Base-by-base conservation (phyloP, 306 rosid genomes). In the Lithocarpus polystachyus region DNA sequence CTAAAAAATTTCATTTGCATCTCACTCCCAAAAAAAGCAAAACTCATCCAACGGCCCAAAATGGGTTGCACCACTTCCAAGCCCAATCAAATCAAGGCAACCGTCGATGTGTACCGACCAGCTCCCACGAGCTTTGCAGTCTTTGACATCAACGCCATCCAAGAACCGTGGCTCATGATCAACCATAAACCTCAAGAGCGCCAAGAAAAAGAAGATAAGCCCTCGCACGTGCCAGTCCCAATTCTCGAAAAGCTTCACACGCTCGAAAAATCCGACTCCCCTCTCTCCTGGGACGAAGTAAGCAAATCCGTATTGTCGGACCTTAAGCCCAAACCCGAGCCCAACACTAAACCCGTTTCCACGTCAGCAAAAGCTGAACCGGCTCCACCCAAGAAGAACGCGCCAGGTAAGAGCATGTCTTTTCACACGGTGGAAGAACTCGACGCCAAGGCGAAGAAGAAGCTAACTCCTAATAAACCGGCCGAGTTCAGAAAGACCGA, bases 61-160 rank as follows among this genome's bases (percentile, higher is more conserved):
- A 92, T 95, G 99, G 99, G 99, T 0, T 92, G 99, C 31, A 79
- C 85, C 22, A 81, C 97, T 17, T 95, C 99, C 1, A 91, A 89
- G 77, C 75, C 97, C 2, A 90, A 88, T 77, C 78, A 76, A 31
- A 43, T 90, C 2, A 90, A 94, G 11, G 81, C 61, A 1, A 80
- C 81, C 5, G 71, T 81, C 3, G 82, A 60, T 2, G 75, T 53
- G 0, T 95, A 89, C 85, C 88, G 82, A 2, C 97, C 97, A 5
- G 90, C 99, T 1, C 97, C 97, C 2, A 75, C 97, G 0, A 91
- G 99, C 84, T 94, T 91, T n/a, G 92, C 97, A 0, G 91, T 88
- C 6, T 95, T 95, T 18, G 91, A 95, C 84, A 82, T 95, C 73
- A 89, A 91, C 89, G 72, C 94, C 54, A 83, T 95, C 52, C 89